These are phyloP conservation scores for Medicago ruthenica DNA, from an alignment of 306 rosid genomes.

Conservation along the genomic window DNA sequence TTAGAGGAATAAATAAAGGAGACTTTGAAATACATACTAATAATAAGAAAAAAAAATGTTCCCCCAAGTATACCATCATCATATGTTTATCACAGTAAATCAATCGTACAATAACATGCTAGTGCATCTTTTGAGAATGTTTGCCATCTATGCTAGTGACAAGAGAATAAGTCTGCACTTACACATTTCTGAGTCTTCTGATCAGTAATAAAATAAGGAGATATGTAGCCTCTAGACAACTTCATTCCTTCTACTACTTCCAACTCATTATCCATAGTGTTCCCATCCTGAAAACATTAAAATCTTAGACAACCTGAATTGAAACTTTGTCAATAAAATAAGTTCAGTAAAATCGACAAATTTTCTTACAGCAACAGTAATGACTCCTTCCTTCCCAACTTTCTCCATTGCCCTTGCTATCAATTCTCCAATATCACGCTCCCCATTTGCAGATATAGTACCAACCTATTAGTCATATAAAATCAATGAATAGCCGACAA, in stretches of 20 bases:
- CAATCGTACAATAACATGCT: background rate
- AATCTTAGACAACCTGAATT: slow-evolving; percentile 34
- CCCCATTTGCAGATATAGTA: slow-evolving; percentile 96
- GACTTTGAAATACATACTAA: background rate
- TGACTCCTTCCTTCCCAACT: slow-evolving; percentile 97
- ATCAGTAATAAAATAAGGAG: slow-evolving; percentile 92
- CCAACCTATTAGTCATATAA: slow-evolving; percentile 66
- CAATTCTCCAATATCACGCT: slow-evolving; percentile 86
- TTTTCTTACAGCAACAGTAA: slow-evolving; percentile 80
- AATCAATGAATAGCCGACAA: slow-evolving; percentile 23
- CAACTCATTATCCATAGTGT: slow-evolving; percentile 89
- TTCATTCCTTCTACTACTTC: slow-evolving; percentile 99
- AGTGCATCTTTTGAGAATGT: slow-evolving; percentile 16
- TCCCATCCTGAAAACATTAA: slow-evolving; percentile 75
- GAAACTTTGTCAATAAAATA: slow-evolving; percentile 16
- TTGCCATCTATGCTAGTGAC: slow-evolving; percentile 26
- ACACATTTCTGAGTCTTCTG: slow-evolving; percentile 92
- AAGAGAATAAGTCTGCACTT: slow-evolving; percentile 50
- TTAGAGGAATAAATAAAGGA: background rate
- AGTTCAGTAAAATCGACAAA: slow-evolving; percentile 24
- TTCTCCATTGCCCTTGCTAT: slow-evolving; percentile 97
- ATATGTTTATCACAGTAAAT: slow-evolving; percentile 22
- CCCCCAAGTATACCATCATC: background rate
- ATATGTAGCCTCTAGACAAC: slow-evolving; percentile 80
- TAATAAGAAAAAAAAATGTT: slow-evolving; percentile 6